These are phyloP conservation scores for Canavalia ensiformis DNA, from an alignment of 306 rosid species.

Conservation along the genomic window DNA sequence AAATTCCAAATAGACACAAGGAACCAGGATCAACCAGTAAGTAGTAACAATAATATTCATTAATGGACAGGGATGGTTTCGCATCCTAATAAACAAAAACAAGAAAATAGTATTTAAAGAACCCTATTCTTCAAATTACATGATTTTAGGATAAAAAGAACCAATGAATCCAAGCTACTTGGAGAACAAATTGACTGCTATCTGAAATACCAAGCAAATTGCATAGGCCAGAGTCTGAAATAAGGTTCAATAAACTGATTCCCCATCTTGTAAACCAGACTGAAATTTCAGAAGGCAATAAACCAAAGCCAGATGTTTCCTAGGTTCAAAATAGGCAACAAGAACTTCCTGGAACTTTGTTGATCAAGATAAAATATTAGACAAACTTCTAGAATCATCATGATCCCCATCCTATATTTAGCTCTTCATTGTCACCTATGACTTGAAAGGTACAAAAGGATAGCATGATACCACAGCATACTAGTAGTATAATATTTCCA, in stretches of 20 bases:
- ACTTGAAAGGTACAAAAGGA: neutral
- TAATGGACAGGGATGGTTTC: slow-evolving; percentile 11
- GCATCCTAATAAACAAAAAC: neutral
- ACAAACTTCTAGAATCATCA: neutral
- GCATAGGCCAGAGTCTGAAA: no score
- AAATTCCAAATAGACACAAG: slow-evolving; percentile 10
- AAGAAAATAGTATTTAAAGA: neutral
- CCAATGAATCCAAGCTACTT: neutral
- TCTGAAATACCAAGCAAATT: neutral
- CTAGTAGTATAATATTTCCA: neutral
- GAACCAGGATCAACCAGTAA: neutral
- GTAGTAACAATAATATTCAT: neutral
- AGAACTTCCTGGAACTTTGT: neutral
- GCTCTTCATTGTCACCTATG: slow-evolving; percentile 5
- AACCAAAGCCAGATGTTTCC: slow-evolving; percentile 11
- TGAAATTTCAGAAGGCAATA: slow-evolving; percentile 4
- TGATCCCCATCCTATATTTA: neutral
- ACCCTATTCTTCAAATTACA: neutral
- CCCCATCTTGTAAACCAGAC: neutral
- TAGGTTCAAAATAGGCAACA: slow-evolving; percentile 1
- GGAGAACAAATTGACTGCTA: neutral
- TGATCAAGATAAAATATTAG: slow-evolving; percentile 3
- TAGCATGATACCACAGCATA: slow-evolving; percentile 3
- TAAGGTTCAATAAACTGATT: slow-evolving; percentile 2
- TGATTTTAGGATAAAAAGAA: neutral